phyloP scores from a whole-genome alignment of 2,329 filamentous ascomycete genomes.

The Aspergillus niger region DNA sequence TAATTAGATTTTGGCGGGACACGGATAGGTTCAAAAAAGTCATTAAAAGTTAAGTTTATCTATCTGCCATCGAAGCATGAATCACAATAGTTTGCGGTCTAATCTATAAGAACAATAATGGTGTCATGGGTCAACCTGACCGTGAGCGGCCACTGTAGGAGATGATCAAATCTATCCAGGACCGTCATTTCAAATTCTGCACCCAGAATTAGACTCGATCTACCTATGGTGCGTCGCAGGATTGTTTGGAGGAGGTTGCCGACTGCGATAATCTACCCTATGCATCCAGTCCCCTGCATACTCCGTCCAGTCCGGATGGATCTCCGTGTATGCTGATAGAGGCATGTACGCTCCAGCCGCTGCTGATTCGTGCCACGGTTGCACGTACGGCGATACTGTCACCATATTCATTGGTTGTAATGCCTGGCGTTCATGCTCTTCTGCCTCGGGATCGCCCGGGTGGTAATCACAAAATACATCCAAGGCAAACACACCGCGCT shows the following conservation, averaged over 20 bases:
- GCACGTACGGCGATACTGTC: constrained; percentile 21
- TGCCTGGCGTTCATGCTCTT: constrained; percentile 24
- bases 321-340: constrained; percentile 11
- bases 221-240: not conserved
- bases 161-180: constrained; percentile 2
- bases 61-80: not conserved
- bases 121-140: not conserved
- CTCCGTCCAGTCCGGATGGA: constrained; percentile 12
- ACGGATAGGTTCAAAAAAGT: not conserved
- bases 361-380: constrained; percentile 18
- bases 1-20: constrained; percentile 12
- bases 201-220: not conserved
- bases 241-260: not conserved
- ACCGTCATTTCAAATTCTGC: not conserved
- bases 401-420: constrained; percentile 15
- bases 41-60: not conserved
- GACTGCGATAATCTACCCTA: not conserved
- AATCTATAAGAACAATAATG: constrained; percentile 9
- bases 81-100: not conserved
- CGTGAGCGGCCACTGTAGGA: not conserved
- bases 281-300: constrained; percentile 13
- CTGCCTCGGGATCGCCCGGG: constrained; percentile 30
- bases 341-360: constrained; percentile 14
- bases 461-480: constrained; percentile 35
- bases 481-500: constrained; percentile 34